Conservation (phyloP, 331 rosid genomes). For the Arachis monticola region DNA sequence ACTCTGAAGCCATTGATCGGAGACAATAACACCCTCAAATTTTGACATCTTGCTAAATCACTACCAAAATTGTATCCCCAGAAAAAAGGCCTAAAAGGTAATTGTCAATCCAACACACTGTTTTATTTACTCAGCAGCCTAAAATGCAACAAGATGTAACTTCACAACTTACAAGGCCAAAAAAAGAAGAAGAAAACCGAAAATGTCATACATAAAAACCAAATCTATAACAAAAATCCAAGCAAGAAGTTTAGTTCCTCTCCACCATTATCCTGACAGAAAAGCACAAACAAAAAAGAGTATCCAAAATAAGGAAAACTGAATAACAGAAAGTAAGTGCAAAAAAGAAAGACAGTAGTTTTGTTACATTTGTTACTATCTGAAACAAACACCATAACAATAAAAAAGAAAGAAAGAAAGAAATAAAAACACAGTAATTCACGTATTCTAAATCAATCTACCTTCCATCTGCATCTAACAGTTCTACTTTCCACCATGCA, state of each 20-base stretch:
- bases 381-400: not conserved
- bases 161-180: constrained; percentile 23
- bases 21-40: constrained; percentile 79
- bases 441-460: not conserved
- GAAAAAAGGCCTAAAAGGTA: constrained; percentile 3
- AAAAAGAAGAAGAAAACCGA: not conserved
- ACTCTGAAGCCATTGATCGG: constrained; percentile 92
- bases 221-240: constrained; percentile 27
- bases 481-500: not conserved
- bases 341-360: not conserved
- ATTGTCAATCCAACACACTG: constrained; percentile 20
- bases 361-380: constrained; percentile 36
- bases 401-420: too few relatives aligned
- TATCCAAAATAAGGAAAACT: constrained; percentile 37
- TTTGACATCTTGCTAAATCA: constrained; percentile 68
- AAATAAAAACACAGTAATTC: not conserved
- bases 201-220: constrained; percentile 32
- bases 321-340: not conserved
- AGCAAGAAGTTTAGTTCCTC: constrained; percentile 40
- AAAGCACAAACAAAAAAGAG: constrained; percentile 41
- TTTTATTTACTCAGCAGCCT: constrained; percentile 16
- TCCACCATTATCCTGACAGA: constrained; percentile 44
- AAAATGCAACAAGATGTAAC: constrained; percentile 35
- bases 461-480: not conserved
- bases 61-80: constrained; percentile 37